A percentile compares a stretch with the other conserved stretches of the same genome.
These are phyloP conservation scores for Tillandsia fasciculata DNA, from an alignment of 176 grass and related monocot genomes.

Conservation along the genomic window DNA sequence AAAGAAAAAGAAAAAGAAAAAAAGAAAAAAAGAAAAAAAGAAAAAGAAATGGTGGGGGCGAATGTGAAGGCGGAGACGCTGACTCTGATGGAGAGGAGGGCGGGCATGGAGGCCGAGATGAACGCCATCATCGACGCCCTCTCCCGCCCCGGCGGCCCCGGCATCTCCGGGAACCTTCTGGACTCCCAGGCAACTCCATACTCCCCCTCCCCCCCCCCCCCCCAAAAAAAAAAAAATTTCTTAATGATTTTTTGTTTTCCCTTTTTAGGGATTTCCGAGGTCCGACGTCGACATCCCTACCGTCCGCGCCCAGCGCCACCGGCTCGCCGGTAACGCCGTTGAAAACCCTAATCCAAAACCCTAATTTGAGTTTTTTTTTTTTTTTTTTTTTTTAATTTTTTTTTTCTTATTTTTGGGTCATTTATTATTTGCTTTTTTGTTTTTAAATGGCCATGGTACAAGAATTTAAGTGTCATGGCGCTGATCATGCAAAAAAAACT, in stretches of 20 bases:
- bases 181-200: conserved; percentile 45
- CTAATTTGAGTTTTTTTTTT: background rate
- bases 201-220: no score
- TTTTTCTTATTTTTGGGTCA: background rate
- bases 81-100: conserved; percentile 44
- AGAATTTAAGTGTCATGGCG: no score
- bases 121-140: conserved; percentile 65
- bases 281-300: conserved; percentile 55
- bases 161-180: conserved; percentile 54
- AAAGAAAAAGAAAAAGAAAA: no score
- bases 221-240: background rate
- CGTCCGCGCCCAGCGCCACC: conserved; percentile 46
- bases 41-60: conserved; percentile 55
- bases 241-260: background rate
- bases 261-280: conserved; percentile 61
- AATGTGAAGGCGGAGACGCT: conserved; percentile 86
- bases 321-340: conserved; percentile 41
- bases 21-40: no score
- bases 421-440: no score
- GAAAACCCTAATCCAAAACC: background rate
- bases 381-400: background rate
- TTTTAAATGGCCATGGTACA: no score
- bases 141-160: conserved; percentile 41
- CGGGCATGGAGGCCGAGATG: conserved; percentile 60
- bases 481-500: no score